Percentiles rank a stretch among this genome's conserved stretches.
Conservation (phyloP, 305 asterid genomes). For the Solanum chacoense region DNA sequence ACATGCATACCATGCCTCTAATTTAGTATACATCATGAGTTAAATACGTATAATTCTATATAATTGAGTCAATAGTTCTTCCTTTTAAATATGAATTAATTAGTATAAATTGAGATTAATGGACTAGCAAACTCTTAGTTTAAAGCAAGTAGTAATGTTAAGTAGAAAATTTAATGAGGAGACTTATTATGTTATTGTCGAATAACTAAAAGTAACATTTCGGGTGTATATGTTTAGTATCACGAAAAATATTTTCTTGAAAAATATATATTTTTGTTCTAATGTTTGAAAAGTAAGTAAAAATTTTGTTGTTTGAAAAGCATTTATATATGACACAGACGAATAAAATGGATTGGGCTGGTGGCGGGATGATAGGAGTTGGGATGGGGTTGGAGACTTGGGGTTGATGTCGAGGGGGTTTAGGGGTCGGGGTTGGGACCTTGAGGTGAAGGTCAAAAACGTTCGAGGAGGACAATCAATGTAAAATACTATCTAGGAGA, state of each 20-base stretch:
- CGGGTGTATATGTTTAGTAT: neutral
- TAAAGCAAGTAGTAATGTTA: neutral
- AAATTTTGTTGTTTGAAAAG: neutral
- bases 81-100: neutral
- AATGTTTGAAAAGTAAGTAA: neutral
- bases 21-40: neutral
- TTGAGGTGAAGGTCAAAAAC: neutral
- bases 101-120: neutral
- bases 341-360: neutral
- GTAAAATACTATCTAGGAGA: neutral
- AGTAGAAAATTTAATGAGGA: neutral
- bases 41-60: neutral
- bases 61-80: neutral
- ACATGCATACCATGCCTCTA: neutral
- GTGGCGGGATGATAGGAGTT: neutral
- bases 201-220: too few relatives aligned
- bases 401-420: neutral
- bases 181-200: neutral
- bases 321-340: neutral
- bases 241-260: neutral
- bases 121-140: neutral
- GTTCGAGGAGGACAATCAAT: neutral
- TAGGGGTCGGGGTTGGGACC: neutral
- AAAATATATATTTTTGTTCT: neutral
- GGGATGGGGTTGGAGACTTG: neutral